phyloP scores from a whole-genome alignment of 2,329 filamentous ascomycete species.

The Aspergillus pseudoglaucus region DNA sequence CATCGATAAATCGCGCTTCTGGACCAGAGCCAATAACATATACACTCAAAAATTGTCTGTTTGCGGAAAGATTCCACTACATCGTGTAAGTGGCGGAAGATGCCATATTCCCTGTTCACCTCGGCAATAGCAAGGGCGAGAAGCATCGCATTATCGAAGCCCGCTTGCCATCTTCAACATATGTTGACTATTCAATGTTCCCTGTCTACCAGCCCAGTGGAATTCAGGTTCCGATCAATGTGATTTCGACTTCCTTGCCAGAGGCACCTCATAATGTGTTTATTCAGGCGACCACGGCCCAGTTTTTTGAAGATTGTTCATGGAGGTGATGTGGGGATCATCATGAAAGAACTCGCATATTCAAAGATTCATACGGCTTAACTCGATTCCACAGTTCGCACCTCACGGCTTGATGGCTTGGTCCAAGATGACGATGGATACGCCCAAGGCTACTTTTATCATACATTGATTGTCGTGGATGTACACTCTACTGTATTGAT shows the following conservation, averaged over 20 bases:
- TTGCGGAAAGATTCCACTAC: too few species aligned
- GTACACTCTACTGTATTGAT: conserved; percentile 4
- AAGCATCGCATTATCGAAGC: conserved; percentile 1
- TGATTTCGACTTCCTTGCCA: conserved; percentile 7
- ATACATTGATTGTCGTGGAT: conserved; percentile 9
- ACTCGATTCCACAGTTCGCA: conserved; percentile 6
- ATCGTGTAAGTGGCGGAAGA: too few species aligned
- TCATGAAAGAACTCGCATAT: conserved; percentile 8
- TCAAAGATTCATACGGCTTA: conserved; percentile 6
- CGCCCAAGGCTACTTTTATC: conserved; percentile 8
- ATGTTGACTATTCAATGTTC: conserved; percentile 9
- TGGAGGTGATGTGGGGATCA: conserved; percentile 8
- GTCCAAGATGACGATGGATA: conserved; percentile 7
- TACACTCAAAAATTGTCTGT: too few species aligned
- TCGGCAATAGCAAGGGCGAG: background rate
- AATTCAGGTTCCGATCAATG: conserved; percentile 9
- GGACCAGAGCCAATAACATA: too few species aligned
- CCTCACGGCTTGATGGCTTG: conserved; percentile 10
- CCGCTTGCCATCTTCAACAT: background rate
- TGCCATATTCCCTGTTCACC: conserved; percentile 7
- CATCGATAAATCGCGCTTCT: too few species aligned
- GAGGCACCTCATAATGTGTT: conserved; percentile 10
- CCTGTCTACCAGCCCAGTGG: conserved; percentile 8
- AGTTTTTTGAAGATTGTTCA: conserved; percentile 14
- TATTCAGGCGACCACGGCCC: conserved; percentile 6